A percentile compares a stretch with the other conserved stretches of the same genome.
Conservation (phyloP, 495 filamentous ascomycete genomes). For the Massariosphaeria phaeospora region DNA sequence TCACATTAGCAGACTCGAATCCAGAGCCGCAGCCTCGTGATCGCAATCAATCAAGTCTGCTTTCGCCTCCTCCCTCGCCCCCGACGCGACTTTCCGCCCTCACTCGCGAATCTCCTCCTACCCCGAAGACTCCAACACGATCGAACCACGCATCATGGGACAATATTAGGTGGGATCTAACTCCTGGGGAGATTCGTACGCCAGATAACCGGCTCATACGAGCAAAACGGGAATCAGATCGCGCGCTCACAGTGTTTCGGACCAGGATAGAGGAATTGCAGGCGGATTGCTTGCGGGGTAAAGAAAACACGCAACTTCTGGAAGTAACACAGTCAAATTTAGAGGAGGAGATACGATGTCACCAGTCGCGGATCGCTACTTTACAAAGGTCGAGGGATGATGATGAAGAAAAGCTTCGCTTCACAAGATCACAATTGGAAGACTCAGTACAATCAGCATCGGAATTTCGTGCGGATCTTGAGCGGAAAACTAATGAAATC, state of each 20-base stretch:
- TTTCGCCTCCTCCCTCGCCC: slow-evolving; percentile 27
- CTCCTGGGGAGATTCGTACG: slow-evolving; percentile 8
- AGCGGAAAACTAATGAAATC: slow-evolving; percentile 18
- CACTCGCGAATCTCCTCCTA: background rate
- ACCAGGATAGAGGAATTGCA: slow-evolving; percentile 23
- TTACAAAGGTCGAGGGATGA: slow-evolving; percentile 15
- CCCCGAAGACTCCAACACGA: slow-evolving; percentile 2
- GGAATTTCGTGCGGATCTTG: slow-evolving; percentile 15
- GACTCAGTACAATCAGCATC: slow-evolving; percentile 11
- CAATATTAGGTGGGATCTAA: background rate
- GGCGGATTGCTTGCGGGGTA: slow-evolving; percentile 23
- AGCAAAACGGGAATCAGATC: slow-evolving; percentile 29
- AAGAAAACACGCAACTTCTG: slow-evolving; percentile 12
- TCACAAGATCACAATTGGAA: slow-evolving; percentile 13
- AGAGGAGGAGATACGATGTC: slow-evolving; percentile 18
- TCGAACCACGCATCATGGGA: too few species aligned
- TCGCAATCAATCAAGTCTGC: slow-evolving; percentile 2
- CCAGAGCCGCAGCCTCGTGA: slow-evolving; percentile 2
- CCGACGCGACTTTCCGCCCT: slow-evolving; percentile 11
- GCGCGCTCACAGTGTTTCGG: slow-evolving; percentile 22
- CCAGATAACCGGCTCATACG: slow-evolving; percentile 20
- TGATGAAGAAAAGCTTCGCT: slow-evolving; percentile 12
- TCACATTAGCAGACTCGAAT: slow-evolving; percentile 16
- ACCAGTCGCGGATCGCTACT: slow-evolving; percentile 17
- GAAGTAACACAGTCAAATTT: slow-evolving; percentile 7